Evolutionary conservation across 176 grass and related monocot genomes (phyloP).

Genomic region (Pharus latifolius): DNA sequence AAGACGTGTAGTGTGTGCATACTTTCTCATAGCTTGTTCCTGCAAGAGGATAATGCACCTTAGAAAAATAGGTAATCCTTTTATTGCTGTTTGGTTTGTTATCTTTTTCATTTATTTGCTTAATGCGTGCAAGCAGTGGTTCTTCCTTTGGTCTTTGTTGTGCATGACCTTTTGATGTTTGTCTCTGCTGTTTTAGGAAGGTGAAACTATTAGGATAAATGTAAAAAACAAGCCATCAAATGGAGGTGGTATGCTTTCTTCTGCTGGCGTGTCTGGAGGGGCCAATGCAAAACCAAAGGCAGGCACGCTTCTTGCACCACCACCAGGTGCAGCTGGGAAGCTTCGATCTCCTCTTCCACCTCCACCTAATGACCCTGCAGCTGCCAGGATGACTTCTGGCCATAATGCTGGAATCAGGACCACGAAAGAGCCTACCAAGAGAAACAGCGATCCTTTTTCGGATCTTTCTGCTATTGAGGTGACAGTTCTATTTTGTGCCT

Average conservation of each 20-base stretch:
- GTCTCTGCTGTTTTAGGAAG: conserved; percentile 52
- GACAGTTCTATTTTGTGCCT: conserved; percentile 10
- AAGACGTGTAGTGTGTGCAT: neutral
- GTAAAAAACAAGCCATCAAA: conserved; percentile 81
- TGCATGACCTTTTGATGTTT: conserved; percentile 8
- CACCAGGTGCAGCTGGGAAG: conserved; percentile 67
- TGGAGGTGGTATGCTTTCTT: conserved; percentile 73
- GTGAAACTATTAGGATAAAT: conserved; percentile 98
- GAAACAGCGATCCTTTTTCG: conserved; percentile 52
- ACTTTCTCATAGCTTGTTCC: neutral
- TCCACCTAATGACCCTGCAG: conserved; percentile 87
- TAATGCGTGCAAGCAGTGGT: neutral
- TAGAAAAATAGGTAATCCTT: no score
- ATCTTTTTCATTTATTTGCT: neutral
- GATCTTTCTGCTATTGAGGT: conserved; percentile 95
- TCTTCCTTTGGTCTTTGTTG: neutral
- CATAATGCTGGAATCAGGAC: conserved; percentile 26
- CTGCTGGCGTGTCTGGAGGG: conserved; percentile 62
- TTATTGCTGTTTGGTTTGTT: no score
- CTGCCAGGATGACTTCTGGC: conserved; percentile 58
- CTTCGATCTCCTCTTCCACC: conserved; percentile 79
- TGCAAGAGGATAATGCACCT: conserved; percentile 10
- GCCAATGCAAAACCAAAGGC: conserved; percentile 39
- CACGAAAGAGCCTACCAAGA: conserved; percentile 40
- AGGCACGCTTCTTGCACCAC: conserved; percentile 61